A percentile compares a stretch with the other conserved stretches of the same genome.
phyloP scores from a whole-genome alignment of 2,329 filamentous ascomycete genomes.

The Fusarium compactum region DNA sequence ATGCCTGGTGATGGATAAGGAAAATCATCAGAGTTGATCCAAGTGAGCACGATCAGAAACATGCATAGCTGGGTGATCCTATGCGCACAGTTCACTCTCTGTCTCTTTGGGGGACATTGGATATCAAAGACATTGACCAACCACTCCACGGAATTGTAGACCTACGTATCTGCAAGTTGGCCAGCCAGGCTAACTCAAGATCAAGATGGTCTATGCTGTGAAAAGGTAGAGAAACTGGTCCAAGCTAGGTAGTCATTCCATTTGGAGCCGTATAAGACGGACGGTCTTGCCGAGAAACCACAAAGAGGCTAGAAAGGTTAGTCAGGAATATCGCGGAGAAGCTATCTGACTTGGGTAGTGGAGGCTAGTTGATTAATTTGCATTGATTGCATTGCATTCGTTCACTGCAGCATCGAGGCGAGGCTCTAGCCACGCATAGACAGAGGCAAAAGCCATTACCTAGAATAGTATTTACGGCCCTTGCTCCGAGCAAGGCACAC shows the following conservation, averaged over 20 bases:
- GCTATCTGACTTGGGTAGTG: constrained; percentile 21
- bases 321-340: constrained; percentile 31
- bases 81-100: background rate
- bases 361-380: constrained; percentile 14
- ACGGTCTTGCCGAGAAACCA: constrained; percentile 34
- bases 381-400: background rate
- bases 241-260: background rate
- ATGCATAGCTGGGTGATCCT: background rate
- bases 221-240: background rate
- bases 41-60: background rate
- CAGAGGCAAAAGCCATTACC: background rate
- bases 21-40: background rate
- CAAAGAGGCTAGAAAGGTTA: constrained; percentile 22
- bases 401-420: background rate
- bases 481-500: background rate
- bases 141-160: constrained; percentile 1
- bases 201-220: background rate
- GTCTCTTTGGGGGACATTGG: too few relatives aligned
- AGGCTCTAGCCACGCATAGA: constrained; percentile 8
- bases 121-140: background rate
- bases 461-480: background rate
- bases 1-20: background rate
- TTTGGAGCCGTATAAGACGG: constrained; percentile 3
- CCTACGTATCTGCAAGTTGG: background rate
- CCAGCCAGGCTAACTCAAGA: background rate